Percentiles rank a stretch among this genome's conserved stretches.
These are phyloP conservation scores for Pichia membranifaciens DNA, from an alignment of 805 yeast genomes.

Conservation along the genomic window DNA sequence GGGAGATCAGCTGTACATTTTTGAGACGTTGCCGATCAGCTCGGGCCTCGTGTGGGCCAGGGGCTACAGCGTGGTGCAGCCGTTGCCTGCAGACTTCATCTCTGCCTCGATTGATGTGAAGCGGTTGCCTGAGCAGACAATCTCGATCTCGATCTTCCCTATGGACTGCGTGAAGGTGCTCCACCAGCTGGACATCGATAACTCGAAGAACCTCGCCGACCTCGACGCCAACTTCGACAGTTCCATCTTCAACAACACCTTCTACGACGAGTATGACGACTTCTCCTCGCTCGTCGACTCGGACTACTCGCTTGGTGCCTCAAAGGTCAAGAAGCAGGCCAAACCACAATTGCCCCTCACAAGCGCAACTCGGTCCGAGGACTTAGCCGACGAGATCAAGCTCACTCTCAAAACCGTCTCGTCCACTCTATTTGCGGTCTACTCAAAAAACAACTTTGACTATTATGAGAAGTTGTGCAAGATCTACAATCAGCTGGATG, in stretches of 20 bases:
- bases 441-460: conserved; percentile 65
- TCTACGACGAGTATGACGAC: conserved; percentile 13
- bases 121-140: conserved; percentile 52
- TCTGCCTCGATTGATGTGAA: conserved; percentile 57
- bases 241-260: conserved; percentile 10
- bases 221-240: conserved; percentile 6
- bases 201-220: not conserved
- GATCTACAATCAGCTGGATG: conserved; percentile 53
- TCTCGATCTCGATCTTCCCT: conserved; percentile 58
- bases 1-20: conserved; percentile 14
- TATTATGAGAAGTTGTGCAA: conserved; percentile 49
- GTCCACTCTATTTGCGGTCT: conserved; percentile 62
- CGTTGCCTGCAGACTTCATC: conserved; percentile 63
- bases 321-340: conserved; percentile 7
- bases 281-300: conserved; percentile 30
- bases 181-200: conserved; percentile 29
- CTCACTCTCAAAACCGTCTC: conserved; percentile 52
- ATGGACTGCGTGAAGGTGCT: conserved; percentile 44
- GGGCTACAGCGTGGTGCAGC: conserved; percentile 65
- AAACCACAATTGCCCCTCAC: conserved; percentile 53
- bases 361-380: conserved; percentile 37
- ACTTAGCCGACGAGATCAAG: conserved; percentile 49
- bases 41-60: conserved; percentile 61
- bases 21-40: conserved; percentile 12
- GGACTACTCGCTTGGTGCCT: conserved; percentile 1